Percentiles rank a stretch among this genome's conserved stretches.
These are phyloP conservation scores for Elymus sibiricus DNA, from an alignment of 176 grass and related monocot species.

Conservation along the genomic window DNA sequence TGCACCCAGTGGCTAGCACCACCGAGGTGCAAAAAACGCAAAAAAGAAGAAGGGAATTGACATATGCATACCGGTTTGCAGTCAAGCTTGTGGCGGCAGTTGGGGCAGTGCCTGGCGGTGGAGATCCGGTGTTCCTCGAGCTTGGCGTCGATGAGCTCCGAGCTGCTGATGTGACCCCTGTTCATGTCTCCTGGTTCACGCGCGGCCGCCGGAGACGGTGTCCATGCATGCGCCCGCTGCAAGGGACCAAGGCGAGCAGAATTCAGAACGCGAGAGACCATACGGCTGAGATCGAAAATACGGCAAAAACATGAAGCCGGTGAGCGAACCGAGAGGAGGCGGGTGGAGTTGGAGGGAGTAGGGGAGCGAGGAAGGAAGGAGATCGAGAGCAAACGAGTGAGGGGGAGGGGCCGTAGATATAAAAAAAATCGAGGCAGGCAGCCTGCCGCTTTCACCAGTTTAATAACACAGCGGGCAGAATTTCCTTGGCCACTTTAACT, in stretches of 20 bases:
- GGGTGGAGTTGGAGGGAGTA: constrained; percentile 24
- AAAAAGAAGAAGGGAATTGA: constrained; percentile 12
- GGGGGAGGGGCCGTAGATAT: constrained; percentile 54
- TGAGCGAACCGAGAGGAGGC: constrained; percentile 29
- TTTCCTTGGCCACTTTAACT: constrained; percentile 89
- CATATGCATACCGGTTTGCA: constrained; percentile 68
- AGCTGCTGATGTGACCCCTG: constrained; percentile 64
- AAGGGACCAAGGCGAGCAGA: constrained; percentile 22
- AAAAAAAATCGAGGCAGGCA: constrained; percentile 70
- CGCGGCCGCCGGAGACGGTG: not conserved
- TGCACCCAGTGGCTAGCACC: not conserved
- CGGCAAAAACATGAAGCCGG: not conserved
- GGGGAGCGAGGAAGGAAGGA: constrained; percentile 38
- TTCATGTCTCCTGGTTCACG: constrained; percentile 51
- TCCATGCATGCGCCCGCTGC: constrained; percentile 39
- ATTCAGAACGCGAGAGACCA: constrained; percentile 13
- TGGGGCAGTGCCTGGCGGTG: constrained; percentile 72
- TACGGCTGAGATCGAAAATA: not conserved
- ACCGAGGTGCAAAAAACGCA: constrained; percentile 13
- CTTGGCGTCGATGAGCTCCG: constrained; percentile 86
- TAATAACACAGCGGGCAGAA: constrained; percentile 64
- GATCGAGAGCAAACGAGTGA: constrained; percentile 16
- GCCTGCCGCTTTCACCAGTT: constrained; percentile 52
- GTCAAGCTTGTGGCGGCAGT: constrained; percentile 81
- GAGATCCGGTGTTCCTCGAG: constrained; percentile 93